Conservation (phyloP, 768 basidiomycete species). For the Russula virescens region DNA sequence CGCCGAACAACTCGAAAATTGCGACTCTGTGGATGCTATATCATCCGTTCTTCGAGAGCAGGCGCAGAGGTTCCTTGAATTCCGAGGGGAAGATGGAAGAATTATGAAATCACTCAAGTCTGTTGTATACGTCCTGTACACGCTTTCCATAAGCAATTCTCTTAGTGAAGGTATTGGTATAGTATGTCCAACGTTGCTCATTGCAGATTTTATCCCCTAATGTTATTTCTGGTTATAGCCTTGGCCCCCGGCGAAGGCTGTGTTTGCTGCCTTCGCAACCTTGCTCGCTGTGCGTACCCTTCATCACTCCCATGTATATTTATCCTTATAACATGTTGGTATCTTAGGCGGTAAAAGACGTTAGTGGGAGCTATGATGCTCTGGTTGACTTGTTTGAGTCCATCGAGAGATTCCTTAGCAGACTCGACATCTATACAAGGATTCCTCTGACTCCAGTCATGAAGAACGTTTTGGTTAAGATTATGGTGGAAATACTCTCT, state of each 20-base stretch:
- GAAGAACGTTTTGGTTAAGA: not conserved
- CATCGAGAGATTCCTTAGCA: not conserved
- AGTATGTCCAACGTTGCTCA: not conserved
- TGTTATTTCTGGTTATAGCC: not conserved
- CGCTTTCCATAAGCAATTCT: not conserved
- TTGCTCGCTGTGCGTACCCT: not conserved
- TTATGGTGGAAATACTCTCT: conserved; percentile 3
- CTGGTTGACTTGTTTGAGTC: conserved; percentile 4
- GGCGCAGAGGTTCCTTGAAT: not conserved
- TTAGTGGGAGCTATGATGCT: not conserved
- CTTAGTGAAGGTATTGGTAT: not conserved
- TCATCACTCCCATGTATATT: not conserved
- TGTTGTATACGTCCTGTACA: not conserved
- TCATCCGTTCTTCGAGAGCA: not conserved
- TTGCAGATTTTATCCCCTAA: not conserved
- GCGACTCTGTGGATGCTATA: not conserved
- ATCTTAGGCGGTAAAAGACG: not conserved
- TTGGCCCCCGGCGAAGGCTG: not conserved
- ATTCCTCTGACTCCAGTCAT: not conserved
- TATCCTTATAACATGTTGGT: not conserved
- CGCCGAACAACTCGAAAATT: not conserved
- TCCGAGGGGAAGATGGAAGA: not conserved
- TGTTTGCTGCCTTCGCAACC: not conserved
- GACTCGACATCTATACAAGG: not conserved
- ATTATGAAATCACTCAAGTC: not conserved